Evolutionary conservation across 2,329 filamentous ascomycete genomes (phyloP).

Genomic region (Phyllachora maydis): DNA sequence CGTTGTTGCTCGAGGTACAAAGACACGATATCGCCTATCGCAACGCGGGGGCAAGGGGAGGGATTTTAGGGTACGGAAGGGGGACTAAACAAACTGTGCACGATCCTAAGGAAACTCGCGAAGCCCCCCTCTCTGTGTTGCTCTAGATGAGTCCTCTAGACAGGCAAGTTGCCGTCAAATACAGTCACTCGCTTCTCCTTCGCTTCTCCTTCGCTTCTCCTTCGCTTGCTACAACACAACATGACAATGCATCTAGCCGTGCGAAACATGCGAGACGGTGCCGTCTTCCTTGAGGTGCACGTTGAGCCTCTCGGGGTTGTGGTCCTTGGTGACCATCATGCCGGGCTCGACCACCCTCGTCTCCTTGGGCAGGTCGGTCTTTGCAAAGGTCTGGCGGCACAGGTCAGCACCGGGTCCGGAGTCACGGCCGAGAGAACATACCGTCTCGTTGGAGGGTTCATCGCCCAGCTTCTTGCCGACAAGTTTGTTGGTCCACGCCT

Average conservation of each 20-base stretch:
- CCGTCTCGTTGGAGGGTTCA: conserved; percentile 25
- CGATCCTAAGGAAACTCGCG: no score
- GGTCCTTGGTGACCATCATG: conserved; percentile 36
- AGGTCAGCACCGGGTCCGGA: neutral
- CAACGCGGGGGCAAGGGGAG: no score
- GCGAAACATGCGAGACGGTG: conserved; percentile 34
- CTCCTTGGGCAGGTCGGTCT: conserved; percentile 33
- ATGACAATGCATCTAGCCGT: no score
- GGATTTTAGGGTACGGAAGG: no score
- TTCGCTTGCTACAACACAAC: no score
- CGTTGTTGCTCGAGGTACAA: no score
- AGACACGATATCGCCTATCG: no score
- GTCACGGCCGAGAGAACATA: conserved; percentile 12
- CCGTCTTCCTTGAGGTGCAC: conserved; percentile 38
- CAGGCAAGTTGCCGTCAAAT: no score
- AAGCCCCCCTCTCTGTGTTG: no score
- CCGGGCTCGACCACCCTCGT: conserved; percentile 35
- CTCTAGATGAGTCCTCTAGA: no score
- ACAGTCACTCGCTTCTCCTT: conserved; percentile 1
- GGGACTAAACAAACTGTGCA: no score
- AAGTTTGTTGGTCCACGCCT: conserved; percentile 40
- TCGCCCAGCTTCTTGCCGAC: conserved; percentile 42
- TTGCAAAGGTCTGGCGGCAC: conserved; percentile 31
- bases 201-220: neutral
- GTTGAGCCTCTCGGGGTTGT: conserved; percentile 31